Evolutionary conservation across 2,329 filamentous ascomycete species (phyloP).

Genomic region (Raffaelea ambrosiae): DNA sequence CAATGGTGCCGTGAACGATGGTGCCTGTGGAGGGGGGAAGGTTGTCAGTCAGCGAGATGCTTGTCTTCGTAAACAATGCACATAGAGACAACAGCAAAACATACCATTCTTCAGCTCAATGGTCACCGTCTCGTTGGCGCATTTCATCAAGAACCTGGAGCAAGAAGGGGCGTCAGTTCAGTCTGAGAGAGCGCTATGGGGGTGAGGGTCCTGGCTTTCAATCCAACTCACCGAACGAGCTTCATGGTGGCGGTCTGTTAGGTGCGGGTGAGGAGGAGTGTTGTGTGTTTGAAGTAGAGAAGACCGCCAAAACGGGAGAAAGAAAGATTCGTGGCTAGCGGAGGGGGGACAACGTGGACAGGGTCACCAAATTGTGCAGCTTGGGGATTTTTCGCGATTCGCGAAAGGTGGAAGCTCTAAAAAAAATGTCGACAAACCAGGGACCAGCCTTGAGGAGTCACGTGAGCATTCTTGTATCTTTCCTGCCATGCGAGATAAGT

Average conservation of each 20-base stretch:
- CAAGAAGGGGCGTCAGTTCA: too few relatives aligned
- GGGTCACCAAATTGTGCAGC: too few relatives aligned
- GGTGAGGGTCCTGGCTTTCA: too few relatives aligned
- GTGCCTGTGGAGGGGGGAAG: too few relatives aligned
- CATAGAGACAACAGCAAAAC: not conserved
- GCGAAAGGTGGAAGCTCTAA: not conserved
- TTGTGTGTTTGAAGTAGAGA: too few relatives aligned
- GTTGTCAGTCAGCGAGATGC: too few relatives aligned
- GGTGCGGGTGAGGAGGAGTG: not conserved
- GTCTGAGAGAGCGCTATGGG: too few relatives aligned
- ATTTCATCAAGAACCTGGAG: constrained; percentile 95
- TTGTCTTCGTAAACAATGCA: not conserved
- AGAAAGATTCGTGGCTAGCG: not conserved
- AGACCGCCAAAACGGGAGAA: not conserved
- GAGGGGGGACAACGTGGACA: not conserved
- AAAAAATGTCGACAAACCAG: not conserved
- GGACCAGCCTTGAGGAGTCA: not conserved
- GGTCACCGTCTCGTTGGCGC: constrained; percentile 95
- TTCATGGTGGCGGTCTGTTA: constrained; percentile 62
- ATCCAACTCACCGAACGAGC: constrained; percentile 91
- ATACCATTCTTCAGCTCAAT: constrained; percentile 97
- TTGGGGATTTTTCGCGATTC: not conserved
- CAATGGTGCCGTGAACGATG: constrained; percentile 93
- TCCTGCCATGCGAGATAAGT: not conserved
- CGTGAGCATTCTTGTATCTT: not conserved